Conservation (phyloP, 202 grass and related monocot species). For the Bolboschoenoplectus hybrid region DNA sequence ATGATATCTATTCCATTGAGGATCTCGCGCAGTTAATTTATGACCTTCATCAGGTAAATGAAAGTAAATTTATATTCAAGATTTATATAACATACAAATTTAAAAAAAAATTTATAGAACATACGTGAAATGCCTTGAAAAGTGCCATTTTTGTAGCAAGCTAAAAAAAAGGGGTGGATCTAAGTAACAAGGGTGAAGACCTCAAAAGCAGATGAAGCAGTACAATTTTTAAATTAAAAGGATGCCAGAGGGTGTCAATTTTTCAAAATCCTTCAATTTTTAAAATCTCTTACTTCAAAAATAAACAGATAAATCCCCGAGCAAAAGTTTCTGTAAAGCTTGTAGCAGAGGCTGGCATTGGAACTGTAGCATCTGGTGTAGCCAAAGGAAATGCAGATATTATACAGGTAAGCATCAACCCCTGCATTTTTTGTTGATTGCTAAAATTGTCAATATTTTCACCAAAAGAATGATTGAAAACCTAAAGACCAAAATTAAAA, state of each 20-base stretch:
- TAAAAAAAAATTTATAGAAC: not conserved
- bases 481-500: not conserved
- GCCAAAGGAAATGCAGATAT: conserved; percentile 95
- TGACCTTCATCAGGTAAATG: conserved; percentile 98
- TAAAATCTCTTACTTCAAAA: conserved; percentile 42
- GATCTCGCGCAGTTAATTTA: conserved; percentile 99
- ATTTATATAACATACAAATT: no score
- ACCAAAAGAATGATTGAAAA: not conserved
- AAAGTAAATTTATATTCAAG: not conserved
- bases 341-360: conserved; percentile 97
- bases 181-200: not conserved
- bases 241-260: not conserved
- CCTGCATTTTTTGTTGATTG: conserved; percentile 39
- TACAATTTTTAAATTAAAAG: not conserved
- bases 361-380: conserved; percentile 99
- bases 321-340: conserved; percentile 99
- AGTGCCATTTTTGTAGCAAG: not conserved
- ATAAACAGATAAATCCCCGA: conserved; percentile 84
- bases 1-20: conserved; percentile 99
- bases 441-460: not conserved
- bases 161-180: not conserved
- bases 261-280: conserved; percentile 17
- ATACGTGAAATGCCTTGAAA: conserved; percentile 9
- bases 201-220: not conserved
- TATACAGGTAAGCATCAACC: conserved; percentile 70